Conservation (phyloP, 2,329 filamentous ascomycete species). For the Aspergillus aculeatus region DNA sequence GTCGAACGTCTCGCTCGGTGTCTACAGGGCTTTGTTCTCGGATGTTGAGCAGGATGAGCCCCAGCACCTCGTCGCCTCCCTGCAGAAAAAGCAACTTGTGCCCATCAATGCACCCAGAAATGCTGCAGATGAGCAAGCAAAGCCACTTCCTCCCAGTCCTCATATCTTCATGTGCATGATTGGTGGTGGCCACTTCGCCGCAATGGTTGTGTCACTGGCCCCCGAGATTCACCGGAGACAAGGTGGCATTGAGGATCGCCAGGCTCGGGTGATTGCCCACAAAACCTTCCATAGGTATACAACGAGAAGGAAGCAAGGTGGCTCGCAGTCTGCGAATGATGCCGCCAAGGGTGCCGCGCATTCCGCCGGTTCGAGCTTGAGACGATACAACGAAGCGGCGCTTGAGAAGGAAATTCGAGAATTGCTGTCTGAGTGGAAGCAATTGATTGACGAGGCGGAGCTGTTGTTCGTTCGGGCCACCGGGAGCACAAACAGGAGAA, state of each 20-base stretch:
- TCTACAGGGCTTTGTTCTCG: constrained; percentile 82
- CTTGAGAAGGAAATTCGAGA: constrained; percentile 83
- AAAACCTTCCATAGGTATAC: constrained; percentile 99
- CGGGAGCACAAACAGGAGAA: constrained; percentile 79
- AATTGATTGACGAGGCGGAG: constrained; percentile 77
- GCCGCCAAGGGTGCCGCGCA: constrained; percentile 91
- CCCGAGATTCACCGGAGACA: constrained; percentile 72
- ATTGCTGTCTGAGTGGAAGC: constrained; percentile 80
- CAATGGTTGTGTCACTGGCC: constrained; percentile 87
- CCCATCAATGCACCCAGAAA: constrained; percentile 51
- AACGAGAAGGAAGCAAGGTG: constrained; percentile 92
- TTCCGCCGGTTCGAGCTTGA: constrained; percentile 84
- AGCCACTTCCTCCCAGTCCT: constrained; percentile 59
- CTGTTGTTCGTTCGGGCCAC: constrained; percentile 87
- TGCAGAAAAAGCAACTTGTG: constrained; percentile 74
- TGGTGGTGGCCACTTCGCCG: constrained; percentile 93
- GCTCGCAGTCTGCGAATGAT: constrained; percentile 90
- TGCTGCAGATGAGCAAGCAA: constrained; percentile 34
- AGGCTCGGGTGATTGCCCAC: constrained; percentile 85
- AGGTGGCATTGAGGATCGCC: constrained; percentile 71
- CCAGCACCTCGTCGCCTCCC: constrained; percentile 62
- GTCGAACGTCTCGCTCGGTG: constrained; percentile 73
- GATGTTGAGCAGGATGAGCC: constrained; percentile 66
- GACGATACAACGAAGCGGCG: constrained; percentile 91
- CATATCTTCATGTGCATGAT: constrained; percentile 99